Conservation (phyloP, 2,329 filamentous ascomycete species). For the Pestalotiopsis sp. region DNA sequence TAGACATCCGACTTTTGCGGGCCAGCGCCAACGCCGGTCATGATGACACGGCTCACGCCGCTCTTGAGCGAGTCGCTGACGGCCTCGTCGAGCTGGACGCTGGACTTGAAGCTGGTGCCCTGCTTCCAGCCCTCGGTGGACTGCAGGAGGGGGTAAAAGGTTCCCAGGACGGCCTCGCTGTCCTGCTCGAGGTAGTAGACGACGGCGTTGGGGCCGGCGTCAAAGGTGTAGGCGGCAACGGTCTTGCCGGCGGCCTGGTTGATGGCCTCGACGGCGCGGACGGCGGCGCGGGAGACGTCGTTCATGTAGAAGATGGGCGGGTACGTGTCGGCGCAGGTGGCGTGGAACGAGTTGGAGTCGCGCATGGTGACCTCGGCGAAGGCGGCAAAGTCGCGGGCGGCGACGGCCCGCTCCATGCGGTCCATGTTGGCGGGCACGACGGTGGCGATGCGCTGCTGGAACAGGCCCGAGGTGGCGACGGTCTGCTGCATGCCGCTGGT, state of each 20-base stretch:
- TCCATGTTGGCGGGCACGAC: conserved; percentile 85
- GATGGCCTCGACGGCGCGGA: conserved; percentile 86
- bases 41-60: conserved; percentile 86
- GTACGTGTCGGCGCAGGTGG: conserved; percentile 90
- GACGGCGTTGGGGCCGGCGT: conserved; percentile 95
- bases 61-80: conserved; percentile 69
- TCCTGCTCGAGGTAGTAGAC: conserved; percentile 91
- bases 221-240: conserved; percentile 94
- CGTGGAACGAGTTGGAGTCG: conserved; percentile 97
- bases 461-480: conserved; percentile 87
- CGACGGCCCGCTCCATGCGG: conserved; percentile 81
- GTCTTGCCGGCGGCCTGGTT: conserved; percentile 78
- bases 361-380: conserved; percentile 95
- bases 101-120: conserved; percentile 53
- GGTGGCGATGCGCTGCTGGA: conserved; percentile 71
- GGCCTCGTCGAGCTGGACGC: conserved; percentile 64
- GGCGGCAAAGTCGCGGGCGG: conserved; percentile 75
- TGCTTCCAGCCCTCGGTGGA: conserved; percentile 73
- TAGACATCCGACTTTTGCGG: conserved; percentile 79
- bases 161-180: conserved; percentile 71
- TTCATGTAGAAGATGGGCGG: conserved; percentile 99
- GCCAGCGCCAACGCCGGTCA: conserved; percentile 89
- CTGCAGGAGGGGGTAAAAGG: conserved; percentile 70
- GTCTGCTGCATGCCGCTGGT: conserved; percentile 98
- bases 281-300: conserved; percentile 84